These are phyloP conservation scores for Colletotrichum phormii DNA, from an alignment of 2,329 filamentous ascomycete species.

Conservation along the genomic window DNA sequence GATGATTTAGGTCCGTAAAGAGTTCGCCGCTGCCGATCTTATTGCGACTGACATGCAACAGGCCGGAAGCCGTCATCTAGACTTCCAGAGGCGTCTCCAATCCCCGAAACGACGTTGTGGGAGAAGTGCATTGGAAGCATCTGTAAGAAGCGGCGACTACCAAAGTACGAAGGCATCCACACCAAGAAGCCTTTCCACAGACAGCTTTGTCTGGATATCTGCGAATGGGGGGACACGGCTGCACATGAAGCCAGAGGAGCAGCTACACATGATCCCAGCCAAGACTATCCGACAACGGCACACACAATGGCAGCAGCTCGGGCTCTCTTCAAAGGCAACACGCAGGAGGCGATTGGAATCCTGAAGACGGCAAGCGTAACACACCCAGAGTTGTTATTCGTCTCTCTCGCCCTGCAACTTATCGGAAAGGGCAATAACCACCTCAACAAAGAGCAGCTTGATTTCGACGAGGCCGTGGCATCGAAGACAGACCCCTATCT, in stretches of 20 bases:
- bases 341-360: constrained; percentile 75
- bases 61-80: constrained; percentile 61
- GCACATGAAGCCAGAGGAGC: constrained; percentile 33
- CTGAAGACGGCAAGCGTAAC: constrained; percentile 74
- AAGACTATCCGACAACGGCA: constrained; percentile 63
- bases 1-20: constrained; percentile 70
- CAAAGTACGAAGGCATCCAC: constrained; percentile 70
- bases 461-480: constrained; percentile 69
- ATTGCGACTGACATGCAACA: constrained; percentile 43
- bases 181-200: constrained; percentile 78
- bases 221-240: constrained; percentile 74
- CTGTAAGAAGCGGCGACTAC: constrained; percentile 71
- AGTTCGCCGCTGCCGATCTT: too few species aligned
- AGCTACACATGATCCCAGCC: constrained; percentile 54
- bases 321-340: constrained; percentile 79
- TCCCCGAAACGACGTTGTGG: constrained; percentile 66
- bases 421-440: constrained; percentile 62
- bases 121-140: constrained; percentile 72
- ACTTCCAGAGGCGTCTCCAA: constrained; percentile 55
- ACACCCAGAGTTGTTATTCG: constrained; percentile 74
- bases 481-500: constrained; percentile 82
- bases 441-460: constrained; percentile 61
- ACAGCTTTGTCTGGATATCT: constrained; percentile 80
- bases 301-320: constrained; percentile 82
- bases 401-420: constrained; percentile 74